Evolutionary conservation across 345 rosid genomes (phyloP), one percentile per base, ranked within the genome.

Genomic region (Durio zibethinus): DNA sequence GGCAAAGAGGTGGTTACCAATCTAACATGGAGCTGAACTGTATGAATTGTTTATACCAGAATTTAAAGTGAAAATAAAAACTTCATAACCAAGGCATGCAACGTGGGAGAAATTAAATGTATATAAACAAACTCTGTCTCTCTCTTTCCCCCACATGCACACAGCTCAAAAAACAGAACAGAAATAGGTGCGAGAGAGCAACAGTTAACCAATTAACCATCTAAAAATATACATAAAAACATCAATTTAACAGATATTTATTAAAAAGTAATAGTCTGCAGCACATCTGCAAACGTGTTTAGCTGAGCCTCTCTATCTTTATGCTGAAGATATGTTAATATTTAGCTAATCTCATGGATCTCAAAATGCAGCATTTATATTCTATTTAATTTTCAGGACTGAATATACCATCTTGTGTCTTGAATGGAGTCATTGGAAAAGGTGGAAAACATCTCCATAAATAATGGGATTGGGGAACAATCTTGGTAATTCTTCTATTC

Each of bases 1-100:
- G 48, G 45, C 31, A 79, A 74, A 64, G 14, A 27, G 71, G 61
- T 38, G 27, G 29, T 60, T 10, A 74, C 29, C 38, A 77, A 33
- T 57, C 57, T 60, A 11, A 43, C 65, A 68, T 25, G 56, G 27
- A 48, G 71, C 20, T 33, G 21, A 72, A 35, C 0, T 27, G 52
- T 11, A 67, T n/a, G 14, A 9, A 18, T 57, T 21, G 27, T 36
- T 5, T 64, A 65, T 54, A 12, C 10, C 54, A 43, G 18, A 81
- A 67, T 3, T 5, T 36, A 52, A 65, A 16, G 29, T 38, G 43
- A 56, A 31, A 76, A 35, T 38, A 15, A 48, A 57, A 11, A 42
- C 29, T 12, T 63, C 57, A 53, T 20, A 63, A 74, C 25, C 60
- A 56, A 8, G 11, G 62, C 0, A 0, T 23, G 31, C 5, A 23